Conservation (phyloP, 306 rosid species). For the Vigna angularis region DNA sequence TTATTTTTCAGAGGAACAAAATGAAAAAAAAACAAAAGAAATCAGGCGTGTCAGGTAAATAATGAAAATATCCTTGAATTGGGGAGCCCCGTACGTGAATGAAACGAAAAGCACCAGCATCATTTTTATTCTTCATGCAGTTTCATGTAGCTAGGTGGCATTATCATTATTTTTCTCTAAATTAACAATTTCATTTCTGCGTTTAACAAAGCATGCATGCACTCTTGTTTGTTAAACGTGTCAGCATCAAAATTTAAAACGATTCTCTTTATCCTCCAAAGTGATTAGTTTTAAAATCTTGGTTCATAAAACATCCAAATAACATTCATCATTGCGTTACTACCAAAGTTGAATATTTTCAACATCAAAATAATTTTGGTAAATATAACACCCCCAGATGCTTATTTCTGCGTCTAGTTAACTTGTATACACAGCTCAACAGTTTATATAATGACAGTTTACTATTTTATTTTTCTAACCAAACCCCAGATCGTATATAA, state of each 20-base stretch:
- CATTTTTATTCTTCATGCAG: constrained; percentile 76
- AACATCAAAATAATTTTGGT: neutral
- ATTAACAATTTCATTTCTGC: constrained; percentile 42
- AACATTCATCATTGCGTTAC: constrained; percentile 42
- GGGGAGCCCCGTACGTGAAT: constrained; percentile 70
- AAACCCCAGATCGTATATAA: constrained; percentile 4
- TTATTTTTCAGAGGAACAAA: constrained; percentile 40
- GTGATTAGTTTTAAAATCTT: constrained; percentile 38
- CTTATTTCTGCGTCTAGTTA: neutral
- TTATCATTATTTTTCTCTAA: constrained; percentile 55
- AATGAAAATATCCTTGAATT: constrained; percentile 84
- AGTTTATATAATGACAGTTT: too few species aligned
- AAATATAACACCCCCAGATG: neutral
- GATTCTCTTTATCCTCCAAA: constrained; percentile 41
- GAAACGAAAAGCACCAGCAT: constrained; percentile 61
- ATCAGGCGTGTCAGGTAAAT: constrained; percentile 79
- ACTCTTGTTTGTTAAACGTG: constrained; percentile 51
- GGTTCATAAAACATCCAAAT: constrained; percentile 31
- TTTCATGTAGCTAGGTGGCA: constrained; percentile 68
- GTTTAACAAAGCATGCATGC: constrained; percentile 54
- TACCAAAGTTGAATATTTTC: constrained; percentile 34
- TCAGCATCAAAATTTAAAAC: constrained; percentile 45
- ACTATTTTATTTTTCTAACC: too few species aligned
- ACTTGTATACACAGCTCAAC: neutral
- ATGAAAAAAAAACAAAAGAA: constrained; percentile 48